Evolutionary conservation across 441 rosid genomes (phyloP), one percentile per base, ranked within the genome.

Genomic region (Jatropha multifida): DNA sequence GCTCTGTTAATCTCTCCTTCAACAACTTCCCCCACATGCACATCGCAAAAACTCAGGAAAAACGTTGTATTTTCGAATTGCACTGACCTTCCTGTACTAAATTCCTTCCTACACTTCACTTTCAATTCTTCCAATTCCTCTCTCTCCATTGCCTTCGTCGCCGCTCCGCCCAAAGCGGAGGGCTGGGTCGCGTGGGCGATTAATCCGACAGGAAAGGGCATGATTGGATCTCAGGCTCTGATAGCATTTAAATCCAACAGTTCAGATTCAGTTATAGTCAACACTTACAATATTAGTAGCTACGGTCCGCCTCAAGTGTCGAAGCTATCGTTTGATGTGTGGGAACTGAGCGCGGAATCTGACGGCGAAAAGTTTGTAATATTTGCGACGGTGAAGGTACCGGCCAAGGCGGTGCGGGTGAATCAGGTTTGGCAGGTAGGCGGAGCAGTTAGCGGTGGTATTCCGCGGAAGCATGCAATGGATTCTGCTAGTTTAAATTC

Each of bases 351-450:
- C 0, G 84, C 81, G 12, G 90, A 82, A 73, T 37, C 76, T 1
- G 48, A 76, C 20, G 74, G 52, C 27, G 78, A 81, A 5, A 81
- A 66, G 2, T 59, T 84, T 37, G 82, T 68, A 20, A 82, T 92
- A 6, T 85, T 42, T 72, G 88, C 89, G 18, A 73, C 85, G 40
- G 60, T 90, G 72, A 88, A 87, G 77, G 87, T 91, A 40, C 88
- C 88, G 48, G 76, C 41, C 11, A 81, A 83, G 52, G 76, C 76
- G 17, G 77, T 77, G 51, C 78, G 65, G 62, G 67, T 90, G 80
- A 88, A 88, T 74, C 93, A 91, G 71, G 89, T 93, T 4, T 93
- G 97, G 97, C 94, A 93, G 80, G 87, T 87, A 23, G 93, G 97
- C 2, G 67, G 83, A 7, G 68, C 76, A 15, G 88, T 86, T 23